Evolutionary conservation across 306 rosid species (phyloP), one percentile per base, ranked within the genome.

Genomic region (Prunus kanzakura): DNA sequence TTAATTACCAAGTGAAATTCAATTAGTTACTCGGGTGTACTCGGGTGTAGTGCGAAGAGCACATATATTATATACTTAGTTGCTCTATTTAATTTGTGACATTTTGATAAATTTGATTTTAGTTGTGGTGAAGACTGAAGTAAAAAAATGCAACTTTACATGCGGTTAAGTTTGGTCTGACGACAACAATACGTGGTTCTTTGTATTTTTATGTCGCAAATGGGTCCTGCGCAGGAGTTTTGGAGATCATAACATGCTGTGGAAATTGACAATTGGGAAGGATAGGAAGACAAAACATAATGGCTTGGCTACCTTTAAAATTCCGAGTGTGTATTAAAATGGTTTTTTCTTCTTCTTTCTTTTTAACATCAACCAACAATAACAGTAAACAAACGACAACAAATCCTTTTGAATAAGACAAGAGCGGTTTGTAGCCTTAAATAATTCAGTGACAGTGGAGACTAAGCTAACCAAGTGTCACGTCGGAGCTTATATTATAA

Each of bases 11-110:
- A 38, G 43, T 38, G 8, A 38, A 38, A 6, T 38, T 38, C 8
- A 38, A 38, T 38, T 38, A 30, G 4, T 27, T 27, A 27, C 29
- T 27, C 29, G 29, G 29, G 2, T 27, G 2, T 27, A 27, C 29
- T 27, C 9, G 8, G 2, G 9, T 38, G 43, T 1, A 6, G 8
- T 6, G 0, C 6, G 0, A 6, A 6, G 2, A 38, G 0, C 2
- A 38, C 43, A 1, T 23, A 23, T 23, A 23, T 23, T 38, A 38
- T 38, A 1, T 6, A 0, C 2, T 38, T 56, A 20, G 7, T 56
- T 56, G 1, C 3, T 11, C 27, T 25, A 25, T 25, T 25, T 25
- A 25, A 25, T 25, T 56, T 20, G 62, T 56, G 62, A 56, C 29
- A 20, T 20, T 56, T 20, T 6, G 57, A 6, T 7, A 18, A 15